A percentile compares a stretch with the other conserved stretches of the same genome.
Evolutionary conservation across 2,329 filamentous ascomycete species (phyloP).

Genomic region (Ceratocystis destructans): DNA sequence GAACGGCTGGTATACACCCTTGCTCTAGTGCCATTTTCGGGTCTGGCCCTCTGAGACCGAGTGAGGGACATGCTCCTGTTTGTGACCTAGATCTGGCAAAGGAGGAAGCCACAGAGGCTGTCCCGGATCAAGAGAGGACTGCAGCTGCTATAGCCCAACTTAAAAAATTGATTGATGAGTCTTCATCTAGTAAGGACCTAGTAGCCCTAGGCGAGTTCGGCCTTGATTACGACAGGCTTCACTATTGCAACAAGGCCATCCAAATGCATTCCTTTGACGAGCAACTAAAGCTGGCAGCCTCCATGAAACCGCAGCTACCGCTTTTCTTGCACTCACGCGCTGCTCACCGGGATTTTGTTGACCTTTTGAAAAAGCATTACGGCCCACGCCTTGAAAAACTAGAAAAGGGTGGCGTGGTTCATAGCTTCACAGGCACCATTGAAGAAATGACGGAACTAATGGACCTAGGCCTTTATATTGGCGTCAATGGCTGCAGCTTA

Average conservation of each 20-base stretch:
- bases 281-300: slow-evolving; percentile 66
- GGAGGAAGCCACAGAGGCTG: slow-evolving; percentile 37
- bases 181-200: slow-evolving; percentile 40
- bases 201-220: slow-evolving; percentile 91
- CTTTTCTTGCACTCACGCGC: slow-evolving; percentile 88
- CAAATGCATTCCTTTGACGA: slow-evolving; percentile 76
- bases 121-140: slow-evolving; percentile 30
- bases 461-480: slow-evolving; percentile 70
- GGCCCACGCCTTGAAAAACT: slow-evolving; percentile 49
- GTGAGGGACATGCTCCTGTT: slow-evolving; percentile 36
- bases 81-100: slow-evolving; percentile 40
- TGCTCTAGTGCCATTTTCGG: slow-evolving; percentile 75
- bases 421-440: slow-evolving; percentile 81
- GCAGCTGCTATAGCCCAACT: slow-evolving; percentile 44
- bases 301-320: slow-evolving; percentile 57
- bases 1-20: slow-evolving; percentile 87
- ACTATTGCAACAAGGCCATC: slow-evolving; percentile 61
- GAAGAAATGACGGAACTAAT: slow-evolving; percentile 75
- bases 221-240: slow-evolving; percentile 86
- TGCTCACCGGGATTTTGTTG: slow-evolving; percentile 71
- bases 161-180: slow-evolving; percentile 46
- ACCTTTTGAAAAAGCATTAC: slow-evolving; percentile 47
- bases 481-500: slow-evolving; percentile 92
- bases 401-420: slow-evolving; percentile 68
- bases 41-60: slow-evolving; percentile 32